These are phyloP conservation scores for Aspergillus unguis DNA, from an alignment of 2,329 filamentous ascomycete genomes.

Conservation along the genomic window DNA sequence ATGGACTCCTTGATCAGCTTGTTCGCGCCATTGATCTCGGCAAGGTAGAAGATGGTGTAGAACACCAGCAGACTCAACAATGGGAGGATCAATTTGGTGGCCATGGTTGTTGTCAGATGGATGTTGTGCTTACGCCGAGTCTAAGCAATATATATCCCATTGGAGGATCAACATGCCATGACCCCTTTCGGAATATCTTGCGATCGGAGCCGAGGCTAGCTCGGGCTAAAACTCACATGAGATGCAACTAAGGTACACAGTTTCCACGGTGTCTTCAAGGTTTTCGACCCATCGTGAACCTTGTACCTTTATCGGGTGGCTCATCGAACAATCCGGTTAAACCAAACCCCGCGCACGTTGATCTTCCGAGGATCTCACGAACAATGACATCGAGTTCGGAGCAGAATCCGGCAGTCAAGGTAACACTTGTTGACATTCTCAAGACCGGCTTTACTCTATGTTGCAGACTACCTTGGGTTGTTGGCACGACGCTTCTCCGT, in stretches of 20 bases:
- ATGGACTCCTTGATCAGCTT: slow-evolving; percentile 19
- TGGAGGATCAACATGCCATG: background rate
- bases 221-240: background rate
- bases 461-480: slow-evolving; percentile 15
- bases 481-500: slow-evolving; percentile 13
- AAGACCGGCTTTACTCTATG: slow-evolving; percentile 11
- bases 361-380: background rate
- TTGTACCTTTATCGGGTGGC: too few species aligned
- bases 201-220: background rate
- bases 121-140: background rate
- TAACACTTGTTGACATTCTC: slow-evolving; percentile 6
- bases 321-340: too few species aligned
- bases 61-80: slow-evolving; percentile 30
- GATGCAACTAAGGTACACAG: too few species aligned
- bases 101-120: slow-evolving; percentile 10
- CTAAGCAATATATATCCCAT: background rate
- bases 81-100: slow-evolving; percentile 24
- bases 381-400: slow-evolving; percentile 6
- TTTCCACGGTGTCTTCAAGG: too few species aligned
- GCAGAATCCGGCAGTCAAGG: slow-evolving; percentile 7
- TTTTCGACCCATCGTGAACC: too few species aligned
- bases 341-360: background rate
- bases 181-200: background rate
- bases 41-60: slow-evolving; percentile 35
- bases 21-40: slow-evolving; percentile 31